Conservation (phyloP, 176 grass and related monocot genomes). For the Triticum timopheevii region DNA sequence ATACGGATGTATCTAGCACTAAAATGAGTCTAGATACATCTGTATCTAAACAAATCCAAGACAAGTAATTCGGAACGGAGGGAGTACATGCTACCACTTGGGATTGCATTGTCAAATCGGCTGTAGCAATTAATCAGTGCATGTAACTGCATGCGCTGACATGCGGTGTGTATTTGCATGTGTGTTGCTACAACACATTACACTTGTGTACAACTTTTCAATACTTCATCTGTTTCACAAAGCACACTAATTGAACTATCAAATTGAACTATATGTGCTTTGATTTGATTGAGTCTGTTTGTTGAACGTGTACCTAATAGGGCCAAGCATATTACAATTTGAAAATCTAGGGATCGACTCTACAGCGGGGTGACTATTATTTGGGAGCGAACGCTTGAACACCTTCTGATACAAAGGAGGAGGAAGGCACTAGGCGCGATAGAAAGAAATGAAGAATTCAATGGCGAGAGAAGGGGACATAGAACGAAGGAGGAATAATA, state of each 20-base stretch:
- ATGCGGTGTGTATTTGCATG: neutral
- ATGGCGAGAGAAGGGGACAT: too few species aligned
- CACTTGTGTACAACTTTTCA: neutral
- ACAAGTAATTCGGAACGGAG: too few species aligned
- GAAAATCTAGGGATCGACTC: neutral
- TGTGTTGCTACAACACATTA: neutral
- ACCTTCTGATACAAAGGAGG: neutral
- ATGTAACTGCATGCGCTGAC: neutral
- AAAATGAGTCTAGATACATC: too few species aligned
- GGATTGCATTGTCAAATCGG: neutral
- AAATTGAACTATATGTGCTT: too few species aligned
- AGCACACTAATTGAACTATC: neutral
- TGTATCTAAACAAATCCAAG: too few species aligned
- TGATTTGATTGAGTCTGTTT: neutral
- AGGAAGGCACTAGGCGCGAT: neutral
- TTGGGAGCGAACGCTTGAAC: neutral
- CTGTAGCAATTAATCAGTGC: neutral
- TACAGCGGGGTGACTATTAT: fast-evolving
- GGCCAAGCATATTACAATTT: neutral
- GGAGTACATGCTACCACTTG: too few species aligned
- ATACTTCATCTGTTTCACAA: neutral
- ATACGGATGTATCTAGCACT: too few species aligned
- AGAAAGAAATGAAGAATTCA: neutral
- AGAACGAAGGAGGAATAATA: neutral
- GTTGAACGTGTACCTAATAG: neutral